phyloP scores from a whole-genome alignment of 352 stramenopile species.

The Halophytophthora batemanensis region DNA sequence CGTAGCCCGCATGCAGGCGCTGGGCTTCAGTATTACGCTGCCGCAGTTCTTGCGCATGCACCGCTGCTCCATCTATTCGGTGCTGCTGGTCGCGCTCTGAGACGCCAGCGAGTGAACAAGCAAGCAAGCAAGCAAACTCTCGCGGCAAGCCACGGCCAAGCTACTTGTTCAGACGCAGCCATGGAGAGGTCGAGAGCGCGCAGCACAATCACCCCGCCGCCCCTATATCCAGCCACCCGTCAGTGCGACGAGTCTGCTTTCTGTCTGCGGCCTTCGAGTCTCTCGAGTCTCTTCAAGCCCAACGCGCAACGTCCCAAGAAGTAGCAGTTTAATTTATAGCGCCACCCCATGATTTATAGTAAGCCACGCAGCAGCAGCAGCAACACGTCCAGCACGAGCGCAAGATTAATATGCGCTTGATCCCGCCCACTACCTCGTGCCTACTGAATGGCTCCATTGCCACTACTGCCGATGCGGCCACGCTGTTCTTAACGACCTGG shows the following conservation, averaged over 20 bases:
- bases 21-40: conserved; percentile 62
- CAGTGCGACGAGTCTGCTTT: not conserved
- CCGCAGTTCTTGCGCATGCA: conserved; percentile 59
- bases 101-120: too few species aligned
- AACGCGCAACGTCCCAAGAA: conserved; percentile 4
- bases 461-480: not conserved
- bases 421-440: not conserved
- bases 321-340: conserved; percentile 38
- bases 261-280: not conserved
- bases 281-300: not conserved
- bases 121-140: too few species aligned
- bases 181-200: too few species aligned
- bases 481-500: conserved; percentile 3
- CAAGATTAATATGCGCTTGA: not conserved
- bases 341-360: conserved; percentile 14
- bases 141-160: too few species aligned
- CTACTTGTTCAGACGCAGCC: too few species aligned
- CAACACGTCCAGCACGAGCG: not conserved
- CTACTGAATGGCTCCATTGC: not conserved
- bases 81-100: conserved; percentile 61
- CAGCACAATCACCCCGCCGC: not conserved
- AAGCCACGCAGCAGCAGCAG: conserved; percentile 1
- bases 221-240: not conserved
- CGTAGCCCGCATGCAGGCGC: conserved; percentile 55
- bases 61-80: conserved; percentile 71